Evolutionary conservation across 345 rosid genomes (phyloP).

Genomic region (Eucalyptus sideroxylon): DNA sequence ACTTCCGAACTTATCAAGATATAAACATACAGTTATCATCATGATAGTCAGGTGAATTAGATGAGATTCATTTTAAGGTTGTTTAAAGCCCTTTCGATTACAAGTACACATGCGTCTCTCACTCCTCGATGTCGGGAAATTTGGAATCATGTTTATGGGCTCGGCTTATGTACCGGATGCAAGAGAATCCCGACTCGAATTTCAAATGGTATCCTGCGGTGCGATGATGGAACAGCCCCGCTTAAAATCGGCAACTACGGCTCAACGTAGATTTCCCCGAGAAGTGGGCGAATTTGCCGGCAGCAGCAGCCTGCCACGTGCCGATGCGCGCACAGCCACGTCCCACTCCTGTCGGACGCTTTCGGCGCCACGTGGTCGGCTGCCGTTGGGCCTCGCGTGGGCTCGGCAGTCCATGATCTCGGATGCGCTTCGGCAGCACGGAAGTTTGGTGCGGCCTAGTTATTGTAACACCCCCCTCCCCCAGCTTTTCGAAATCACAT

Average conservation of each 20-base stretch:
- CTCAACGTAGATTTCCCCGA: neutral
- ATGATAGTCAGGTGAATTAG: fast-evolving
- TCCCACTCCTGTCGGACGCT: neutral
- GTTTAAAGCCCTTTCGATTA: fast-evolving
- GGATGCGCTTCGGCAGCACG: neutral
- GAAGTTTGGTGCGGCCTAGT: neutral
- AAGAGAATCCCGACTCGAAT: neutral
- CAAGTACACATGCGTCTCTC: neutral
- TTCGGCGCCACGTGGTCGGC: neutral
- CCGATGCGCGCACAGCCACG: neutral
- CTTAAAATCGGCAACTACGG: neutral
- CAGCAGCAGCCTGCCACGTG: neutral
- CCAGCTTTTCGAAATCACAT: neutral
- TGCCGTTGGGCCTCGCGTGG: neutral
- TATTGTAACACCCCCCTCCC: fast-evolving
- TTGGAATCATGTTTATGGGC: neutral
- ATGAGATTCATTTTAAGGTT: too few relatives aligned
- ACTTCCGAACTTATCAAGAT: fast-evolving
- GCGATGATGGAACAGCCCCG: neutral
- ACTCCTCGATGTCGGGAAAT: neutral
- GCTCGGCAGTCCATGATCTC: neutral
- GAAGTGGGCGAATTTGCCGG: neutral
- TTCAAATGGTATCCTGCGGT: neutral
- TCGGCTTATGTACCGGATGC: neutral
- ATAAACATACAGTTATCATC: too few relatives aligned